Evolutionary conservation across 768 basidiomycete genomes (phyloP).

Genomic region (Strobilomyces dryophilus): DNA sequence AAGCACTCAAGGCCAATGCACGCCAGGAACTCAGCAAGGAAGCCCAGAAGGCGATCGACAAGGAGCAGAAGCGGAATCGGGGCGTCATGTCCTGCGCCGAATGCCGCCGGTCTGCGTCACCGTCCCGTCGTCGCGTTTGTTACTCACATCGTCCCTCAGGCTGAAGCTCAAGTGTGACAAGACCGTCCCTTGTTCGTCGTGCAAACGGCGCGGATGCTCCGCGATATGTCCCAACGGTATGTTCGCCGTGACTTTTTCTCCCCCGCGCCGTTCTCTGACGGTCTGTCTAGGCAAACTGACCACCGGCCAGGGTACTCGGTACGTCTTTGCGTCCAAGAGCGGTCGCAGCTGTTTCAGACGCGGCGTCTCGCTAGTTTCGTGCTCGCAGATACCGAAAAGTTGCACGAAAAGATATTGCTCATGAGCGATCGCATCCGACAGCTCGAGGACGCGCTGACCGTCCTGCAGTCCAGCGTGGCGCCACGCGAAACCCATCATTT

Average conservation of each 20-base stretch:
- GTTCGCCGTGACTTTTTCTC: background rate
- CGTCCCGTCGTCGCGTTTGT: background rate
- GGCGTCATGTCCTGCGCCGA: conserved; percentile 56
- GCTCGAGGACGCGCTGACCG: conserved; percentile 63
- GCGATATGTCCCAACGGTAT: conserved; percentile 71
- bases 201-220: conserved; percentile 71
- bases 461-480: conserved; percentile 44
- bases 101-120: conserved; percentile 48
- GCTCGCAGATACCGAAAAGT: conserved; percentile 64
- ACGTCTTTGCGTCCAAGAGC: conserved; percentile 13
- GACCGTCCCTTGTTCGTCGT: conserved; percentile 51
- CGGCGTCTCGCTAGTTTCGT: conserved; percentile 46
- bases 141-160: conserved; percentile 28
- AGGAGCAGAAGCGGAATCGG: conserved; percentile 61
- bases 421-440: conserved; percentile 72
- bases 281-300: conserved; percentile 49
- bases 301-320: conserved; percentile 78
- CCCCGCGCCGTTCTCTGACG: background rate
- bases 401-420: conserved; percentile 61
- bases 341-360: background rate
- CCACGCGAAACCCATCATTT: conserved; percentile 56
- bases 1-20: conserved; percentile 44
- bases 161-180: conserved; percentile 76
- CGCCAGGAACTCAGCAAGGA: conserved; percentile 29
- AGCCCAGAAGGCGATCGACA: conserved; percentile 51